Evolutionary conservation across 129 eudicot species (phyloP).

Genomic region (Artemisia annua): DNA sequence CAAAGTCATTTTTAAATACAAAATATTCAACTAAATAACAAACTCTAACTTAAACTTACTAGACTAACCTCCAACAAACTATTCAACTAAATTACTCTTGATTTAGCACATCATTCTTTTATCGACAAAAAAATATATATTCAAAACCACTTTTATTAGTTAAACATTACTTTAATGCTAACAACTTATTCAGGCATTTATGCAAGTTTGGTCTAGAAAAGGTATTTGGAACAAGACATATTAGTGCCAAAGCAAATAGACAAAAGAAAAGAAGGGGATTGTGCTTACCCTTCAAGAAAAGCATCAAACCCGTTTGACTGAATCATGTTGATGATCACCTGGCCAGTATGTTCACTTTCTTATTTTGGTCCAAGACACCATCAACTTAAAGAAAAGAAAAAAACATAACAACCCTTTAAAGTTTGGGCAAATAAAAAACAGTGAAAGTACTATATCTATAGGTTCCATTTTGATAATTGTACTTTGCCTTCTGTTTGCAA

Average conservation of each 20-base stretch:
- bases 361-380: slow-evolving; percentile 8
- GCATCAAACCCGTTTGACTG: slow-evolving; percentile 32
- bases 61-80: too few relatives aligned
- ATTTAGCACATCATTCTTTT: too few relatives aligned
- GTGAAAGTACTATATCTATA: too few relatives aligned
- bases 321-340: slow-evolving; percentile 15
- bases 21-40: too few relatives aligned
- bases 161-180: neutral
- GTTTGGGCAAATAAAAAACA: too few relatives aligned
- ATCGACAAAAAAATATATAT: too few relatives aligned
- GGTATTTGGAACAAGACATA: neutral
- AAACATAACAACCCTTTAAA: neutral
- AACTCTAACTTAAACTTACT: too few relatives aligned
- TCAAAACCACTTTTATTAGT: too few relatives aligned
- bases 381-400: slow-evolving; percentile 13
- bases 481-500: too few relatives aligned
- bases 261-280: slow-evolving; percentile 4
- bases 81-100: too few relatives aligned
- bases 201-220: neutral
- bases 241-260: slow-evolving; percentile 20
- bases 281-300: slow-evolving; percentile 37
- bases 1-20: too few relatives aligned
- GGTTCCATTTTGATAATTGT: too few relatives aligned
- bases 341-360: slow-evolving; percentile 13
- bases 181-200: neutral